Evolutionary conservation across 768 basidiomycete genomes (phyloP), one percentile per base, ranked within the genome.

Genomic region (Boletus coccyginus): DNA sequence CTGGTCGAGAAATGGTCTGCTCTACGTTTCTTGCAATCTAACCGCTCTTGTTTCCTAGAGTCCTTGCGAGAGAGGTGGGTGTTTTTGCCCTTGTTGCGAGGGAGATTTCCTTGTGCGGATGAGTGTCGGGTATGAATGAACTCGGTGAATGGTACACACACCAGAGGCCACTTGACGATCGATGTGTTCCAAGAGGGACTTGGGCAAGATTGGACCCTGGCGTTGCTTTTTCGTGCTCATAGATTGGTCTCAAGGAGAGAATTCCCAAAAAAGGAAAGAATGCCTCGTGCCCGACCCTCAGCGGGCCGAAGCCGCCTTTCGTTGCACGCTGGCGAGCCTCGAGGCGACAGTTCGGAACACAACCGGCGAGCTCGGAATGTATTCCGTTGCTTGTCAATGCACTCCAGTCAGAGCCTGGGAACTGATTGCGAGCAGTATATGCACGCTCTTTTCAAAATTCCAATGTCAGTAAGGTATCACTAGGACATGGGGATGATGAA

Each of bases 21-120:
- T 63, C 82, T 90, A 44, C 82, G 79, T 63, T 81, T 78, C 67
- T 89, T 92, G 49, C 76, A 76, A 44, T 75, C 76, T 1, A 74
- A 56, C n/a, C 88, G 78, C 31, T 80, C 81, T 62, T 84, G 79
- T 66, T 86, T 91, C 42, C 89, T 75, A 14, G 78, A 66, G 46
- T 87, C 87, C 67, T 84, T 90, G 53, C 88, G 78, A 46, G 79
- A 78, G 27, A 63, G 44, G 40, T 70, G 64, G 8, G n/a, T 14
- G 11, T 43, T 46, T 32, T 50, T 61, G 36, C 40, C 38, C 45
- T 50, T 61, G 46, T 17, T 35, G 36, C 46, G 61, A 54, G 47
- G 48, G 11, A 45, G 10, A 44, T 27, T 39, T 46, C 52, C 59
- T 56, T 50, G 55, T 17, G 42, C 24, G 8, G 16, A 43, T 65